Conservation (phyloP, 805 yeast species). For the Teunomyces atbi region DNA sequence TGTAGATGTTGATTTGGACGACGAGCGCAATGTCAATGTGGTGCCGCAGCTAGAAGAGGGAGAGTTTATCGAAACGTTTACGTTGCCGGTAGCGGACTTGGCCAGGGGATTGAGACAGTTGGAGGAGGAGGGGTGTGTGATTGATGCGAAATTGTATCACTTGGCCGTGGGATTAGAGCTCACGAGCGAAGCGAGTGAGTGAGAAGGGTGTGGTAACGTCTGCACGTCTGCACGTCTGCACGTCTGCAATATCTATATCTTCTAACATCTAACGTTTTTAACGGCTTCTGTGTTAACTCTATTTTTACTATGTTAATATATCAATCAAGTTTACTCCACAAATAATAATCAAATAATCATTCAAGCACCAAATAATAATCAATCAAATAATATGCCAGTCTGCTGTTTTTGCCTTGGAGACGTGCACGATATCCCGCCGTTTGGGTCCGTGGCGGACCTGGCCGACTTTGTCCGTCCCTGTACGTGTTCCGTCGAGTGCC, state of each 20-base stretch:
- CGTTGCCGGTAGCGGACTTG: slow-evolving; percentile 60
- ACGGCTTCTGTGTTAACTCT: no score
- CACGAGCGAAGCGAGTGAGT: slow-evolving; percentile 36
- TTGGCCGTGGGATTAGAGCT: slow-evolving; percentile 77
- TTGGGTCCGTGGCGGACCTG: slow-evolving; percentile 35
- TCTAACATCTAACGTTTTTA: no score
- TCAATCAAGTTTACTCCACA: background rate
- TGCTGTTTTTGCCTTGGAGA: slow-evolving; percentile 40
- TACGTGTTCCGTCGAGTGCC: slow-evolving; percentile 36
- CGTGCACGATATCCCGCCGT: slow-evolving; percentile 38
- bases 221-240: no score
- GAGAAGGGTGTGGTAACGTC: no score
- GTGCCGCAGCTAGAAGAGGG: slow-evolving; percentile 76
- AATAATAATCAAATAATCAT: background rate
- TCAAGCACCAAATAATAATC: background rate
- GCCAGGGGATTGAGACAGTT: slow-evolving; percentile 53
- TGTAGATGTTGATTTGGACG: slow-evolving; percentile 69
- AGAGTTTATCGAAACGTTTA: slow-evolving; percentile 89
- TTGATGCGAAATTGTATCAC: slow-evolving; percentile 87
- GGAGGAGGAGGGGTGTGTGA: slow-evolving; percentile 61
- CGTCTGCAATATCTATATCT: no score
- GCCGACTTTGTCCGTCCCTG: slow-evolving; percentile 38
- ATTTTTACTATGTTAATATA: no score
- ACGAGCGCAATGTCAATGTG: slow-evolving; percentile 67
- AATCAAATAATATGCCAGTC: background rate